Base-by-base conservation (phyloP, 2,329 filamentous ascomycete genomes). In the Microcyclospora pomicola region DNA sequence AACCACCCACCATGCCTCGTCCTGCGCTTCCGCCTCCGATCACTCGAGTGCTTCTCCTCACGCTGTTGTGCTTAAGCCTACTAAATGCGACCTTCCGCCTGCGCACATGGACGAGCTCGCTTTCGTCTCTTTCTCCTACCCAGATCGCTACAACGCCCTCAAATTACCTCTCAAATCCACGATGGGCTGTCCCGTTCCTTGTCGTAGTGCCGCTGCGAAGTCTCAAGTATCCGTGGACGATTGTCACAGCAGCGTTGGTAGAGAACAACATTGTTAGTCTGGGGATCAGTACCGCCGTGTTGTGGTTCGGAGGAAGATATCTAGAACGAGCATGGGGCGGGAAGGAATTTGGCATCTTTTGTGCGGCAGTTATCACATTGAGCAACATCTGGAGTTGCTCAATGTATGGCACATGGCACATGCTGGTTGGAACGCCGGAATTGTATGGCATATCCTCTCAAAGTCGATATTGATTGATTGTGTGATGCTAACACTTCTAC, bases 251-350 rank as follows among this genome's bases (percentile, higher is more conserved):
- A 2, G 83, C 86, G 0, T 72, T 95, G 40, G 85, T 95, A 35
- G 91, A 98, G 66, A 82, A 84, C 61, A 96, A 96, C 59, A 69
- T 96, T 51, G 82, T 94, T 54, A 93, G 85, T 9, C 69, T 95
- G 32, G 64, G 75, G 16, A 75, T 93, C 40, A 85, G 84, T 34
- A 78, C 72, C 19, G 66, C 79, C 32, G 87, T 87, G 1, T 64
- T 96, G 38, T 93, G 87, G 61, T 84, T 94, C 65, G 88, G 88
- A 39, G 91, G 91, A 9, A 77, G 86, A 51, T 98, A 98, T 60
- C 74, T 98, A 15, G 91, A 98, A 70, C 73, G 91, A 54, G 88
- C 91, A 27, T 98, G 88, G 91, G 87, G 86, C 27, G 88, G 84
- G 16, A 75, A 73, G 40, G 88, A 96, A 60, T 84, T 95, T 59